Evolutionary conservation across 1,139 yeast genomes (phyloP), one percentile per base, ranked within the genome.

Genomic region (Yamadazyma kanchanaburiensis): DNA sequence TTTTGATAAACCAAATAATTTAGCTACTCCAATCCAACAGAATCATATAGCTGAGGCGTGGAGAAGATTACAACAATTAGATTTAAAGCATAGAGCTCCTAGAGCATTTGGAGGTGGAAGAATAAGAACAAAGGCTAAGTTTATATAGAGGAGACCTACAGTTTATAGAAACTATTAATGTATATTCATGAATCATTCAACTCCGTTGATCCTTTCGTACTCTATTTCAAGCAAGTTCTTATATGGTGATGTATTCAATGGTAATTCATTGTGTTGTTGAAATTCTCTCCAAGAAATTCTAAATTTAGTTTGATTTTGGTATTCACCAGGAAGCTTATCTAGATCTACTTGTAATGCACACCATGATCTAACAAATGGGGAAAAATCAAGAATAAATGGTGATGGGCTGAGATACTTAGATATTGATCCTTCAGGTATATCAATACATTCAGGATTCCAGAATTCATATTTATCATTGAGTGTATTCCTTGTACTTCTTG

Each of bases 1-100:
- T 31, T 91, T 91, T 53, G 96, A 87, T 54, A 89, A 85, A 27
- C 96, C 96, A 0, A 95, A 87, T 48, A 89, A 86, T 49, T 79
- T 83, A 34, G 85, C 84, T 13, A 77, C 79, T 37, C 97, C 97
- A 0, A 69, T 91, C 23, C 64, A 78, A 53, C 88, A 94, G 0
- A 76, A 77, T 37, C 97, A 91, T 55, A 77, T 91, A 10, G 82
- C 84, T 39, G 96, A 89, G 47, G 97, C 97, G 0, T 91, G 94
- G 85, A 69, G 96, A 46, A 64, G 85, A 34, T 60, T 86, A 35
- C 97, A 91, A 55, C 59, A 68, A 3, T 64, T 75, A 1, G 74
- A 74, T 32, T 73, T 74, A 42, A 74, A 70, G 37, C 81, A 78
- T 36, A 75, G 72, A 39, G 85, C 95, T 1, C 55, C 80, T 35